Conservation (phyloP, 2,329 filamentous ascomycete species). For the Nemania sp. region DNA sequence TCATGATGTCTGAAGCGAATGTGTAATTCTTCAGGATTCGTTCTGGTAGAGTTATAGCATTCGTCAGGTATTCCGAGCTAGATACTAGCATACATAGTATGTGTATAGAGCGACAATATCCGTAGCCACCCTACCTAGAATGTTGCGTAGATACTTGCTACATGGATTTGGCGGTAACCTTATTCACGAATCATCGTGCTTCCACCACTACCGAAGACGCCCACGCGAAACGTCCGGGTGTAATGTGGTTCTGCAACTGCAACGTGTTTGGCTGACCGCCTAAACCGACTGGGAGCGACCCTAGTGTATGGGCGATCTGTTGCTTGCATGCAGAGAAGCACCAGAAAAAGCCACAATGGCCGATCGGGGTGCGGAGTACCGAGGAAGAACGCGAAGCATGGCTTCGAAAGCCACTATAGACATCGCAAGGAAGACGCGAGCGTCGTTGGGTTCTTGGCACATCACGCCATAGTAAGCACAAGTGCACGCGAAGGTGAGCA, state of each 20-base stretch:
- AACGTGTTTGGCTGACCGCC: not conserved
- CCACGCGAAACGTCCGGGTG: slow-evolving; percentile 1
- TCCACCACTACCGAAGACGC: slow-evolving; percentile 7
- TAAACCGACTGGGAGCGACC: not conserved
- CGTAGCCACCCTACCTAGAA: not conserved
- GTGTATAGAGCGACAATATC: not conserved
- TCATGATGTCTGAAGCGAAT: not conserved
- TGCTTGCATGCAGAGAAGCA: slow-evolving; percentile 8
- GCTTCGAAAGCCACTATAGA: too few species aligned
- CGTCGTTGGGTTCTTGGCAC: not conserved
- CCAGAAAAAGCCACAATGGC: slow-evolving; percentile 8
- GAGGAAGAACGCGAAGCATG: not conserved
- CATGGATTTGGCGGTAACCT: not conserved
- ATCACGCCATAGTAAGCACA: slow-evolving; percentile 12
- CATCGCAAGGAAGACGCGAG: not conserved
- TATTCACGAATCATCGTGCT: not conserved
- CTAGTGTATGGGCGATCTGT: not conserved
- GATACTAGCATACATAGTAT: not conserved
- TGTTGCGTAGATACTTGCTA: too few species aligned
- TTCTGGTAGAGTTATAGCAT: not conserved
- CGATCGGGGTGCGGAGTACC: slow-evolving; percentile 15
- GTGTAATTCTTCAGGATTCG: not conserved
- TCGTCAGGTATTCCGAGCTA: not conserved
- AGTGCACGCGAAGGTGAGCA: not conserved
- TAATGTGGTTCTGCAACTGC: not conserved